Evolutionary conservation across 192 early-diverging fungal species (phyloP).

Genomic region (Coemansia pectinata): DNA sequence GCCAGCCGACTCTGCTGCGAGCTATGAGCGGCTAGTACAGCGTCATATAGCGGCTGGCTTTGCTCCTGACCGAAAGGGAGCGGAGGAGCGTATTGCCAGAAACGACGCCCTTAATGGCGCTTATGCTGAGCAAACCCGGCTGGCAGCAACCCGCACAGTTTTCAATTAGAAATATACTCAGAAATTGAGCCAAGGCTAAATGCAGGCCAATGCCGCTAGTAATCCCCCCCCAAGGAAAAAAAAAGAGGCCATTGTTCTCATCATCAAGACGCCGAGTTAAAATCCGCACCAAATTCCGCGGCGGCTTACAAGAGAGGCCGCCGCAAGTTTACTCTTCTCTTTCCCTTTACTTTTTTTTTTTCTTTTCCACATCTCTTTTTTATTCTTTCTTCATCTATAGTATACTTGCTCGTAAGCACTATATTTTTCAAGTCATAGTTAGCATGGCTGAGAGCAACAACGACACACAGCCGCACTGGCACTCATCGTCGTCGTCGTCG

Average conservation of each 20-base stretch:
- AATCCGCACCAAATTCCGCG: conserved; percentile 5
- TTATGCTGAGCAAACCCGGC: conserved; percentile 26
- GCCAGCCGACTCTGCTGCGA: conserved; percentile 13
- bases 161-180: conserved; percentile 12
- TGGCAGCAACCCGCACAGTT: conserved; percentile 27
- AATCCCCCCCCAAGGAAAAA: not conserved
- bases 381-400: not conserved
- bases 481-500: not conserved
- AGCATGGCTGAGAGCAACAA: not conserved
- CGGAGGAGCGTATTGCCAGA: conserved; percentile 18
- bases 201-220: not conserved
- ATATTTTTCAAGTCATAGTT: not conserved
- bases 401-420: not conserved
- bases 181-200: not conserved
- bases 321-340: no score
- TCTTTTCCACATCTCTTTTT: not conserved
- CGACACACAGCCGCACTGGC: conserved; percentile 2
- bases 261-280: not conserved
- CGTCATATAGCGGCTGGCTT: conserved; percentile 55
- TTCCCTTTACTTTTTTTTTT: not conserved
- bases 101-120: conserved; percentile 44
- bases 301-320: no score
- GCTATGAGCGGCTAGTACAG: conserved; percentile 36
- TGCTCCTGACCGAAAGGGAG: conserved; percentile 17
- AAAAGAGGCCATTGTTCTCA: not conserved